Conservation (phyloP, 345 rosid genomes). For the Draba incana region DNA sequence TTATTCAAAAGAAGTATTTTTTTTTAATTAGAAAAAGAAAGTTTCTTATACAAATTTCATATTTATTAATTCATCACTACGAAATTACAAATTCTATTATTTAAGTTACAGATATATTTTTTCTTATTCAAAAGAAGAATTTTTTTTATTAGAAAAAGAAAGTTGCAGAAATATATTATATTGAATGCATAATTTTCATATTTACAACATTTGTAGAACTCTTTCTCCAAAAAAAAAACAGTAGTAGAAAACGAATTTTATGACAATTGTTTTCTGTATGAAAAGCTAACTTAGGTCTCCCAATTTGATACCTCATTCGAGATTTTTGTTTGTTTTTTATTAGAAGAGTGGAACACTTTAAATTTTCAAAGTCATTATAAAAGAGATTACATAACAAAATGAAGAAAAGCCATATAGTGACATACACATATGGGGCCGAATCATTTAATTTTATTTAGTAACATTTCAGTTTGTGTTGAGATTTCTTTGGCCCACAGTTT, state of each 20-base stretch:
- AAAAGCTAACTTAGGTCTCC: background rate
- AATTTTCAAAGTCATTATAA: constrained; percentile 21
- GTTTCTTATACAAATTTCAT: background rate
- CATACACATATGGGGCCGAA: constrained; percentile 23
- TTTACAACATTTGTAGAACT: background rate
- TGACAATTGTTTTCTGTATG: background rate
- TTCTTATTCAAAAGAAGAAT: background rate
- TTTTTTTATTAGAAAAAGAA: background rate
- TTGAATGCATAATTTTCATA: background rate
- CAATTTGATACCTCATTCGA: background rate
- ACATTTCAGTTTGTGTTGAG: constrained; percentile 27
- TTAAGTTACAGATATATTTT: background rate
- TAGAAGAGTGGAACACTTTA: background rate
- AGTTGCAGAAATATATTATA: background rate
- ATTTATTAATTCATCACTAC: constrained; percentile 3
- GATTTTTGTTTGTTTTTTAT: background rate
- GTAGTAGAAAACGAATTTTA: background rate
- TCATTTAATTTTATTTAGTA: constrained; percentile 24
- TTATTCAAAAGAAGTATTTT: background rate
- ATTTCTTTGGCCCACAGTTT: constrained; percentile 22
- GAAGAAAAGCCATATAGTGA: background rate
- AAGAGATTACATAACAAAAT: background rate
- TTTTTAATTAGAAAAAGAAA: background rate
- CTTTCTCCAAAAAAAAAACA: background rate
- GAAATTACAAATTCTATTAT: background rate